Percentiles rank a stretch among this genome's conserved stretches.
phyloP scores from a whole-genome alignment of 2,329 filamentous ascomycete species.

The Juglanconis sp. region DNA sequence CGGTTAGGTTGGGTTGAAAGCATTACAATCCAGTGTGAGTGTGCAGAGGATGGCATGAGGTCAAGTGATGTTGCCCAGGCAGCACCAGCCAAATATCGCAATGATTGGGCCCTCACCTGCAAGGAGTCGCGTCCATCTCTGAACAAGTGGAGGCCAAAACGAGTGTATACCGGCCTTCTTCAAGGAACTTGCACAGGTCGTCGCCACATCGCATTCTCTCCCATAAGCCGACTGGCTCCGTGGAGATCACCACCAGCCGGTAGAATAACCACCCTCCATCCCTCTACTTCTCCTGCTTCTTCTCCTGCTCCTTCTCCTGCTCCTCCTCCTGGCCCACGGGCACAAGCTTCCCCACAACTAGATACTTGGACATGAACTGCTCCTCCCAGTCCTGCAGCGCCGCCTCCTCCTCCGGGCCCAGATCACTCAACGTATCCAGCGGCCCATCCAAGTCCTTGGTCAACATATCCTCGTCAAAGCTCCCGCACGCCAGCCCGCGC shows the following conservation, averaged over 20 bases:
- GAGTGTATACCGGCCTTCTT: no score
- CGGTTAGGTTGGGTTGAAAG: no score
- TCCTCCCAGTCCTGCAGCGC: slow-evolving; percentile 90
- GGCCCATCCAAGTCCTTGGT: slow-evolving; percentile 85
- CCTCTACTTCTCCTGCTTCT: slow-evolving; percentile 23
- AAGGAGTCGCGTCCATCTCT: no score
- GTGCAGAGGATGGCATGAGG: no score
- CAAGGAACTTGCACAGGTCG: no score
- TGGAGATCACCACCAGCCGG: background rate
- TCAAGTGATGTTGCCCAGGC: no score
- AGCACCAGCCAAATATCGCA: no score
- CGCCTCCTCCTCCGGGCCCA: slow-evolving; percentile 75
- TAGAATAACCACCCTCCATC: slow-evolving; percentile 9
- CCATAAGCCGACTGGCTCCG: no score
- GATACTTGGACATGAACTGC: slow-evolving; percentile 88
- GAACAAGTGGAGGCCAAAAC: no score
- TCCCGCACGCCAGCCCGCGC: slow-evolving; percentile 81
- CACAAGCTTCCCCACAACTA: slow-evolving; percentile 87
- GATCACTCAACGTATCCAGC: slow-evolving; percentile 69
- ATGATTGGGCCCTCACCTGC: no score
- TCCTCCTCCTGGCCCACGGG: slow-evolving; percentile 40
- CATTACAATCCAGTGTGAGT: no score
- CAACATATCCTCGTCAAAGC: slow-evolving; percentile 93
- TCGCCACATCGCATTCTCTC: no score
- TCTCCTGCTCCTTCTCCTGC: slow-evolving; percentile 29